These are phyloP conservation scores for Schoenoplectus triqueter DNA, from an alignment of 202 grass and related monocot genomes.

Conservation along the genomic window DNA sequence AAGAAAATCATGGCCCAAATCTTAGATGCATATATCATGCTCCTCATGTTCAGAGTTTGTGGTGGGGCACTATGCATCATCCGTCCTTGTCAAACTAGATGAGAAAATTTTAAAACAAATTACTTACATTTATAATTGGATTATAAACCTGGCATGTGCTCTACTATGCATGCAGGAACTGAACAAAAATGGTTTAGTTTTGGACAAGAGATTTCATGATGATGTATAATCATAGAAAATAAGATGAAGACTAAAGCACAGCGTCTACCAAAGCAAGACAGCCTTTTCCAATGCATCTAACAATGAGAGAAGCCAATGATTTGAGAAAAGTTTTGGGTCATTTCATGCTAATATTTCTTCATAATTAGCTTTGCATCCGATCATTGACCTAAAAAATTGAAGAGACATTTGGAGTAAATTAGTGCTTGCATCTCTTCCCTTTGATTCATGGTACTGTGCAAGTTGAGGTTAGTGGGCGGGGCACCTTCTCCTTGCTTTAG, in stretches of 20 bases:
- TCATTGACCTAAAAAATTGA: slow-evolving; percentile 38
- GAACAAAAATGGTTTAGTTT: not conserved
- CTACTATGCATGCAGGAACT: not conserved
- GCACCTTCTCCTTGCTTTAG: slow-evolving; percentile 30
- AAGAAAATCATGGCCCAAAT: slow-evolving; percentile 24
- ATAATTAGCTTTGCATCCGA: slow-evolving; percentile 13
- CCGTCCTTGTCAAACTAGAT: not conserved
- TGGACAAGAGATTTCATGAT: not conserved
- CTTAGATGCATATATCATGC: slow-evolving; percentile 22
- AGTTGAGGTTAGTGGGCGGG: slow-evolving; percentile 46
- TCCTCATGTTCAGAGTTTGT: slow-evolving; percentile 16
- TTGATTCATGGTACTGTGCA: slow-evolving; percentile 35
- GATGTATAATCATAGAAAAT: not conserved
- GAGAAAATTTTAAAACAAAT: not conserved
- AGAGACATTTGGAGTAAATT: slow-evolving; percentile 23
- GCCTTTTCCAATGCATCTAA: slow-evolving; percentile 30
- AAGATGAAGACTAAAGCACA: not conserved
- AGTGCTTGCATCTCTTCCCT: slow-evolving; percentile 12
- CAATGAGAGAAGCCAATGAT: slow-evolving; percentile 32
- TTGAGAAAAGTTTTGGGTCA: slow-evolving; percentile 38
- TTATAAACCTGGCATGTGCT: not conserved
- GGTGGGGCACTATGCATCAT: slow-evolving; percentile 13
- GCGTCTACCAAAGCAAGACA: slow-evolving; percentile 2
- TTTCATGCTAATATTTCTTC: slow-evolving; percentile 35
- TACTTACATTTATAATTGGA: not conserved